Percentiles rank a stretch among this genome's conserved stretches.
These are phyloP conservation scores for Hypoxylon fragiforme DNA, from an alignment of 495 filamentous ascomycete genomes.

Conservation along the genomic window DNA sequence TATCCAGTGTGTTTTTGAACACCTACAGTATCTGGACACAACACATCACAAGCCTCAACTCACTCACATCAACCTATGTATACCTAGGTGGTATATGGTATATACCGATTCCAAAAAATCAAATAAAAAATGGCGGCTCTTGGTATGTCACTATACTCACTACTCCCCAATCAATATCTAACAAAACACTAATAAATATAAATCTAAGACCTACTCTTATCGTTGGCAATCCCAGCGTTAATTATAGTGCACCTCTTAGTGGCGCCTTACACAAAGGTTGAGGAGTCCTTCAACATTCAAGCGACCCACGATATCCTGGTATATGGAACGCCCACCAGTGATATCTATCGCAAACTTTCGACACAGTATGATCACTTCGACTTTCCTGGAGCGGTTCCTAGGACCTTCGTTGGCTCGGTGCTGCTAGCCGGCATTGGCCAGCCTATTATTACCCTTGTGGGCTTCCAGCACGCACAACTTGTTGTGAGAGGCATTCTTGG, in stretches of 20 bases:
- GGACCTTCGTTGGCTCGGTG: constrained; percentile 83
- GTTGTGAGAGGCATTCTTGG: constrained; percentile 79
- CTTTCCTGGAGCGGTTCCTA: constrained; percentile 88
- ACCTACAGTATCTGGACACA: no score
- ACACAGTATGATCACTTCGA: constrained; percentile 83
- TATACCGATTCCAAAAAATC: no score
- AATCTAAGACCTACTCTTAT: constrained; percentile 56
- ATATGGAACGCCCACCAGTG: constrained; percentile 69
- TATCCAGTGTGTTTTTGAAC: background rate
- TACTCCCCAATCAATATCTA: background rate
- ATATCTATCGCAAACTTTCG: constrained; percentile 54
- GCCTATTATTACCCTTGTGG: constrained; percentile 58
- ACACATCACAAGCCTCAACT: no score
- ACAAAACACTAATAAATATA: no score
- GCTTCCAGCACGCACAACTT: constrained; percentile 50
- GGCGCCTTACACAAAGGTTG: constrained; percentile 96
- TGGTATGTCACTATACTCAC: constrained; percentile 16
- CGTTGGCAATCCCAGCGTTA: constrained; percentile 62
- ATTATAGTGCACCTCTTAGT: constrained; percentile 75
- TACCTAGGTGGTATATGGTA: no score
- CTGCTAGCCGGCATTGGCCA: constrained; percentile 69
- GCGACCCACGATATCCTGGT: constrained; percentile 86
- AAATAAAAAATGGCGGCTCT: constrained; percentile 23
- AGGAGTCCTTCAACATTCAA: constrained; percentile 98
- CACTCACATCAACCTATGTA: background rate